Conservation (phyloP, 2,329 filamentous ascomycete species). For the Neonectria faginata region DNA sequence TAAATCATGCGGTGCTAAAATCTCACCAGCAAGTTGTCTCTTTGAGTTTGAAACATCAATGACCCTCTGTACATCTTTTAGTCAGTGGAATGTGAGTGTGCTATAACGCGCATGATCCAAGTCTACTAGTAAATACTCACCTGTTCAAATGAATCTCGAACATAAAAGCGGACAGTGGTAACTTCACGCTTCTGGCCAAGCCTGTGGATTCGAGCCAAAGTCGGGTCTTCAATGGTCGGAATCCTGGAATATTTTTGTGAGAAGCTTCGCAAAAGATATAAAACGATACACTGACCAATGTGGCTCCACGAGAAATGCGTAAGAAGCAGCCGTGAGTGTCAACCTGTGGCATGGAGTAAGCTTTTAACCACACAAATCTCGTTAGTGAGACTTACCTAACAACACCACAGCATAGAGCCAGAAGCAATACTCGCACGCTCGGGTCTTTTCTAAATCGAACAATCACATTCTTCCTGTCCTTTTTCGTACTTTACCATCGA, state of each 20-base stretch:
- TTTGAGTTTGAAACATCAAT: neutral
- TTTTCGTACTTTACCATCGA: slow-evolving; percentile 59
- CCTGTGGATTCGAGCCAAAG: slow-evolving; percentile 53
- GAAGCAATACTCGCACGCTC: slow-evolving; percentile 54
- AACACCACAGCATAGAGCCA: slow-evolving; percentile 61
- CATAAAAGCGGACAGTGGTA: slow-evolving; percentile 53
- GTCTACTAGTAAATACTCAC: slow-evolving; percentile 26
- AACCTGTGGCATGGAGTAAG: slow-evolving; percentile 46
- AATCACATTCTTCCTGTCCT: slow-evolving; percentile 54
- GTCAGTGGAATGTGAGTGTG: neutral
- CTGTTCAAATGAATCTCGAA: slow-evolving; percentile 54
- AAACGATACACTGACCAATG: too few relatives aligned
- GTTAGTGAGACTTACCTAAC: slow-evolving; percentile 54
- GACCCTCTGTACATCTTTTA: neutral
- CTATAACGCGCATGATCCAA: too few relatives aligned
- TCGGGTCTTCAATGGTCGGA: slow-evolving; percentile 56
- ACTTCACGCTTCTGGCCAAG: slow-evolving; percentile 52
- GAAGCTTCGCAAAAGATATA: neutral
- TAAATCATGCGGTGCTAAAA: neutral
- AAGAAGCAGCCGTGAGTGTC: slow-evolving; percentile 60
- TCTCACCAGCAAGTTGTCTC: neutral
- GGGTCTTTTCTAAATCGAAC: slow-evolving; percentile 54
- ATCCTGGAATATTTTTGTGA: slow-evolving; percentile 47
- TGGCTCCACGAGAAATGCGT: slow-evolving; percentile 16
- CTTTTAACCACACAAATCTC: neutral